Percentiles rank a stretch among this genome's conserved stretches.
Evolutionary conservation across 2,329 filamentous ascomycete species (phyloP).

Genomic region (Delphinella strobiligena): DNA sequence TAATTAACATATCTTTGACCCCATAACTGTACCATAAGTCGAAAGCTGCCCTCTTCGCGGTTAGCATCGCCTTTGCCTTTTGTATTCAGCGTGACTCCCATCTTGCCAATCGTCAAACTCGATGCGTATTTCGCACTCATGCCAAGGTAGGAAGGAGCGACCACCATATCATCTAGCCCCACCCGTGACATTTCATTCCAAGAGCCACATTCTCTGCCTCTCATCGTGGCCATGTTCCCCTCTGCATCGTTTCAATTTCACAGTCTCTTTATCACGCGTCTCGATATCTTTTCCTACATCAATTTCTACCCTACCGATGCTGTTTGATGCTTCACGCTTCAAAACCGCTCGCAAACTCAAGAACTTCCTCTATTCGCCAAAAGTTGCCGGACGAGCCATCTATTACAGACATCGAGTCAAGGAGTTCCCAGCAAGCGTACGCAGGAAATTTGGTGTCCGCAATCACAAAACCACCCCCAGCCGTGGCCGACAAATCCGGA

Average conservation of each 20-base stretch:
- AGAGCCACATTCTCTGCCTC: too few relatives aligned
- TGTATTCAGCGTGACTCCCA: slow-evolving; percentile 11
- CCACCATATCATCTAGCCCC: too few relatives aligned
- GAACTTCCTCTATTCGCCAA: background rate
- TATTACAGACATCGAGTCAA: background rate
- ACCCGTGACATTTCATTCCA: too few relatives aligned
- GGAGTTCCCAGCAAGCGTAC: background rate
- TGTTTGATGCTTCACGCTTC: background rate
- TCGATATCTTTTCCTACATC: too few relatives aligned
- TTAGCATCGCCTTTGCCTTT: background rate
- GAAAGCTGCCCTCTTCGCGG: slow-evolving; percentile 6
- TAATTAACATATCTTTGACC: slow-evolving; percentile 20
- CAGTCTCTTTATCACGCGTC: too few relatives aligned
- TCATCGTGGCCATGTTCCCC: too few relatives aligned
- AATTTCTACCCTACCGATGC: background rate
- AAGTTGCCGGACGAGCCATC: background rate
- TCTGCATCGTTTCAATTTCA: too few relatives aligned
- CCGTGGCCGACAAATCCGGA: background rate
- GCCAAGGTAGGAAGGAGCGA: slow-evolving; percentile 14
- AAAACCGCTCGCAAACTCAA: background rate
- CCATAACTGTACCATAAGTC: slow-evolving; percentile 14
- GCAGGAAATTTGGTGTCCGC: background rate
- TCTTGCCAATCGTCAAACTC: background rate
- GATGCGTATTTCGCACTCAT: too few relatives aligned
- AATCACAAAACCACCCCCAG: background rate